Evolutionary conservation across 805 yeast species (phyloP).

Genomic region (Candida nemodendra): DNA sequence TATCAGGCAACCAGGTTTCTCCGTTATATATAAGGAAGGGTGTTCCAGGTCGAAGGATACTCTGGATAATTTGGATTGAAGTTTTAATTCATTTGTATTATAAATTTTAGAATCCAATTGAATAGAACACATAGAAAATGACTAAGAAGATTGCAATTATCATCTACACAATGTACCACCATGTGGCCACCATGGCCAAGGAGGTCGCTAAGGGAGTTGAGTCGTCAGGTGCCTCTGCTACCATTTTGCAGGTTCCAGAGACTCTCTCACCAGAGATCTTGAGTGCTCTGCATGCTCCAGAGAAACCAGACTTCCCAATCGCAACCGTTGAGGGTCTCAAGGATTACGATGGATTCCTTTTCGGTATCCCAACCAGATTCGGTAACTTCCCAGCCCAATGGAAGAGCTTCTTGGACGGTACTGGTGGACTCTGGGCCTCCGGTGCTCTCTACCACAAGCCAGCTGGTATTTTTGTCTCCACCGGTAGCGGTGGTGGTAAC

Average conservation of each 20-base stretch:
- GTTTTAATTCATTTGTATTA: too few species aligned
- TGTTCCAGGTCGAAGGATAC: too few species aligned
- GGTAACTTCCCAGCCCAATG: constrained; percentile 82
- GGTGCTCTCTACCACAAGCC: constrained; percentile 75
- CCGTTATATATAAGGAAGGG: too few species aligned
- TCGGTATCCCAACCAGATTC: constrained; percentile 85
- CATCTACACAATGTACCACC: constrained; percentile 77
- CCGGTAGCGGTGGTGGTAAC: constrained; percentile 86
- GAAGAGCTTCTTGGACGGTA: constrained; percentile 73
- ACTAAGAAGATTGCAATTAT: constrained; percentile 37
- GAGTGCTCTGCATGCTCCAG: constrained; percentile 57
- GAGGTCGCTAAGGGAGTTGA: constrained; percentile 67
- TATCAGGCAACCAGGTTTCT: too few species aligned
- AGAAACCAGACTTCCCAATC: constrained; percentile 62
- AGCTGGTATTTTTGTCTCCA: constrained; percentile 71
- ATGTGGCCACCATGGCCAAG: constrained; percentile 67
- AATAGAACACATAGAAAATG: too few species aligned
- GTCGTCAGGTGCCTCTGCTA: constrained; percentile 66
- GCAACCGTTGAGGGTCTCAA: constrained; percentile 59
- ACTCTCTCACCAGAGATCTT: constrained; percentile 64
- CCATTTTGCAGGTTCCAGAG: constrained; percentile 73
- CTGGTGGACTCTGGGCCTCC: constrained; percentile 77
- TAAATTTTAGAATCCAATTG: too few species aligned
- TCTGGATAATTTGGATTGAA: too few species aligned
- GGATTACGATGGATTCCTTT: constrained; percentile 75